Conservation (phyloP, 179 eudicot species). For the Drosera spatulata region DNA sequence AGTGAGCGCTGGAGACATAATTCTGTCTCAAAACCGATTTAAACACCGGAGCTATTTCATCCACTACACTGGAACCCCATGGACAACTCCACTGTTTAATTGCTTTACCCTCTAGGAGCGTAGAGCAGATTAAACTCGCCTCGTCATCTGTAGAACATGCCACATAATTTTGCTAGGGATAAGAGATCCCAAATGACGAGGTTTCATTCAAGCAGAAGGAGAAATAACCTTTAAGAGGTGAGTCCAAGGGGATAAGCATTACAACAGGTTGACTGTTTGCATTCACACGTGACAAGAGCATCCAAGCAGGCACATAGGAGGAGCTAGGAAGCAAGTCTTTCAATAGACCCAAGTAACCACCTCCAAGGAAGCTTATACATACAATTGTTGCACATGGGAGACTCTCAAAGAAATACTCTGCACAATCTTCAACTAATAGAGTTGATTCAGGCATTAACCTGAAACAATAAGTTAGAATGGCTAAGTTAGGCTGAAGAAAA, state of each 20-base stretch:
- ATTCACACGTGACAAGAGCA: slow-evolving; percentile 55
- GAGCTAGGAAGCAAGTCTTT: slow-evolving; percentile 33
- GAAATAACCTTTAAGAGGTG: slow-evolving; percentile 52
- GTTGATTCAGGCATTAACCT: slow-evolving; percentile 50
- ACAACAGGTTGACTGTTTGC: slow-evolving; percentile 52
- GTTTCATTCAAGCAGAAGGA: background rate
- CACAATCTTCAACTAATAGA: slow-evolving; percentile 27
- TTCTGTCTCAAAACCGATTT: slow-evolving; percentile 51
- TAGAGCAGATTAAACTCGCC: slow-evolving; percentile 19
- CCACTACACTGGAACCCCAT: slow-evolving; percentile 67
- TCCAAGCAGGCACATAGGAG: slow-evolving; percentile 33
- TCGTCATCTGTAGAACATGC: slow-evolving; percentile 12
- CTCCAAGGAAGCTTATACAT: slow-evolving; percentile 61
- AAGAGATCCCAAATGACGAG: background rate
- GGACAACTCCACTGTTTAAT: slow-evolving; percentile 59
- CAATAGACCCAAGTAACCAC: slow-evolving; percentile 40
- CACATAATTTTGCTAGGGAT: background rate
- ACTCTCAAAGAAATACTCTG: slow-evolving; percentile 35
- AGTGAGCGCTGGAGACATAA: slow-evolving; percentile 46
- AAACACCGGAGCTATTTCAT: slow-evolving; percentile 64
- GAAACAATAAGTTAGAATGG: slow-evolving; percentile 10
- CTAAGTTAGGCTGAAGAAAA: background rate
- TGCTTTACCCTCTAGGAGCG: slow-evolving; percentile 17
- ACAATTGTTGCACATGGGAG: slow-evolving; percentile 54
- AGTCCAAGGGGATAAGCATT: slow-evolving; percentile 41